phyloP scores from a whole-genome alignment of 805 yeast species.

The Priceomyces carsonii region DNA sequence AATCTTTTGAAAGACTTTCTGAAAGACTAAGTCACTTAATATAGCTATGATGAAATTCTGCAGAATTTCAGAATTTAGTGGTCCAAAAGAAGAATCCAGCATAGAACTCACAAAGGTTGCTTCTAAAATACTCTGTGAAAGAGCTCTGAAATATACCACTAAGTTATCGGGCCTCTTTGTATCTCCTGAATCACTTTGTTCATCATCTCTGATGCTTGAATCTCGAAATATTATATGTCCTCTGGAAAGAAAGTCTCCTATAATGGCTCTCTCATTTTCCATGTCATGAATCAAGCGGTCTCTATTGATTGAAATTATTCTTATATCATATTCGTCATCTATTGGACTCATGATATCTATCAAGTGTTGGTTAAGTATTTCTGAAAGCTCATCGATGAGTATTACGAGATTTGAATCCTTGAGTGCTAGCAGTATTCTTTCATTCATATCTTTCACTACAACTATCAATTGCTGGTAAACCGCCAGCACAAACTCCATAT shows the following conservation, averaged over 20 bases:
- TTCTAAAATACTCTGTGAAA: constrained; percentile 21
- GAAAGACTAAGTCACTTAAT: constrained; percentile 30
- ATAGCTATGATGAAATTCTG: constrained; percentile 21
- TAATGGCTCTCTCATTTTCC: constrained; percentile 8
- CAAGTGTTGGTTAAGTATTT: constrained; percentile 24
- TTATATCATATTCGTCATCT: constrained; percentile 12
- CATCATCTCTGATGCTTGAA: background rate
- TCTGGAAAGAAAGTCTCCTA: constrained; percentile 13
- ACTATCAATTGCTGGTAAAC: constrained; percentile 26
- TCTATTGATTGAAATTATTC: constrained; percentile 15
- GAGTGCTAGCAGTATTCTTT: constrained; percentile 14
- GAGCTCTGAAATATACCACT: constrained; percentile 21
- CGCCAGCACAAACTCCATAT: constrained; percentile 26
- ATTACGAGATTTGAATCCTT: constrained; percentile 13
- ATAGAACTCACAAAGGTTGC: constrained; percentile 12
- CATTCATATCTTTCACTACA: constrained; percentile 22
- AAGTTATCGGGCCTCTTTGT: constrained; percentile 5
- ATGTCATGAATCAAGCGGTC: no score
- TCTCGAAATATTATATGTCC: constrained; percentile 22
- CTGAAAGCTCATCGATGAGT: constrained; percentile 25
- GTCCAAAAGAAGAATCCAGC: constrained; percentile 10
- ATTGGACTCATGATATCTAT: constrained; percentile 12
- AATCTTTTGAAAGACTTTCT: constrained; percentile 21
- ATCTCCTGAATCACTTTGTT: background rate
- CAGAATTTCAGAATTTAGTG: constrained; percentile 24